phyloP scores from a whole-genome alignment of 2,329 filamentous ascomycete species.

The Epichloe festucae region DNA sequence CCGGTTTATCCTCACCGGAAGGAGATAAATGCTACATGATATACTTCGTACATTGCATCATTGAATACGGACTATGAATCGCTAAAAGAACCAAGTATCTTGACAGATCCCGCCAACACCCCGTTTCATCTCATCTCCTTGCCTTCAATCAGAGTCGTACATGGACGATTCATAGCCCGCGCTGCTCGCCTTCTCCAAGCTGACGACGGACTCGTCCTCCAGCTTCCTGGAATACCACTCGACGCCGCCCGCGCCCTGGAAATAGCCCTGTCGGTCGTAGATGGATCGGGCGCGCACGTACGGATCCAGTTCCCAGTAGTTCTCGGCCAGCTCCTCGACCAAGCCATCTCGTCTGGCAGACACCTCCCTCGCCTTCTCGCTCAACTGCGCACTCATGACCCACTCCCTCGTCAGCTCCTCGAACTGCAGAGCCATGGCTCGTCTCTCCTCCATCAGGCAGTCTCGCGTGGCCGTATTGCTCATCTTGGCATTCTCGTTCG shows the following conservation, averaged over 20 bases:
- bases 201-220: conserved; percentile 1
- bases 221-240: conserved; percentile 42
- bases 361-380: conserved; percentile 27
- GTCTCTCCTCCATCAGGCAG: conserved; percentile 46
- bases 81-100: no score
- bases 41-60: no score
- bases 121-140: no score
- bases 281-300: conserved; percentile 62
- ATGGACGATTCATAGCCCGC: background rate
- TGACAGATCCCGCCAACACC: no score
- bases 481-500: conserved; percentile 60
- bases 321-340: conserved; percentile 46
- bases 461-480: conserved; percentile 46
- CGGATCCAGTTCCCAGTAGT: conserved; percentile 78
- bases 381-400: conserved; percentile 16
- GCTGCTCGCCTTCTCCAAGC: background rate
- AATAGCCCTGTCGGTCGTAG: conserved; percentile 64
- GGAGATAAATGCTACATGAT: no score
- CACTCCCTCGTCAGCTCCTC: conserved; percentile 52
- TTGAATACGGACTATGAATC: no score
- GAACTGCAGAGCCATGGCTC: conserved; percentile 49
- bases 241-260: conserved; percentile 50
- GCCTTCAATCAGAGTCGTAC: background rate
- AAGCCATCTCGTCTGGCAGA: conserved; percentile 43
- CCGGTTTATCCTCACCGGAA: no score